Percentiles rank a stretch among this genome's conserved stretches.
Evolutionary conservation across 1,284 basidiomycete species (phyloP).

Genomic region (Stygiomarasmius scandens): DNA sequence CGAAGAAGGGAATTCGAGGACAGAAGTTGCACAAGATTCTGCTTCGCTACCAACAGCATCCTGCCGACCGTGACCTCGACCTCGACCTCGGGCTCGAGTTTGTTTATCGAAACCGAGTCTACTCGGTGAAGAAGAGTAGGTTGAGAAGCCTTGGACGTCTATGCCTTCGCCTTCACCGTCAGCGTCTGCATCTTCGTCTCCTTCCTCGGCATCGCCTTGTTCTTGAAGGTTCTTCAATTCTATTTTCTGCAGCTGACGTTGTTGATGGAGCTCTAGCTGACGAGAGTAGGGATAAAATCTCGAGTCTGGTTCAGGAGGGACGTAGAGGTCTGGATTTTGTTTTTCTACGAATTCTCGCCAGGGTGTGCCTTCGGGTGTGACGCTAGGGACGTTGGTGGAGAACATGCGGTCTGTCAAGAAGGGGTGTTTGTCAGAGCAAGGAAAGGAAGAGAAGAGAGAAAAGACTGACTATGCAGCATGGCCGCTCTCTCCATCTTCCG

Average conservation of each 20-base stretch:
- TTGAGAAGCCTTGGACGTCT: neutral
- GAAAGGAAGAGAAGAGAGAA: conserved; percentile 8
- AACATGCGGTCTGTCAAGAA: conserved; percentile 75
- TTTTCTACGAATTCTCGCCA: conserved; percentile 76
- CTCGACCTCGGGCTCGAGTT: neutral
- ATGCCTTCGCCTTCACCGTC: neutral
- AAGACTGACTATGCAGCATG: conserved; percentile 81
- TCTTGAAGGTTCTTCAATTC: conserved; percentile 5
- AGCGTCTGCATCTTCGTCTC: neutral
- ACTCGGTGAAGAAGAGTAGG: conserved; percentile 14
- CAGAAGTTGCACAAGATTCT: conserved; percentile 38
- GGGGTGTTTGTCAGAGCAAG: neutral
- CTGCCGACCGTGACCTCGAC: neutral
- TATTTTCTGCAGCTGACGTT: conserved; percentile 6
- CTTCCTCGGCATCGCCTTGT: neutral
- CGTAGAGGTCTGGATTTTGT: conserved; percentile 76
- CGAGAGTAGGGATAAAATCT: conserved; percentile 56
- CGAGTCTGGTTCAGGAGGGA: conserved; percentile 53
- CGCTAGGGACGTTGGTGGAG: conserved; percentile 80
- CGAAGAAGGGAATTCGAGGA: conserved; percentile 20
- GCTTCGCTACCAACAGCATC: neutral
- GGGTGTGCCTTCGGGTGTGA: conserved; percentile 65
- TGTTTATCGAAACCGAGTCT: conserved; percentile 5
- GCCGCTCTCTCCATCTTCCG: conserved; percentile 86
- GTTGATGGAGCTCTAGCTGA: conserved; percentile 12